Conservation (phyloP, 2,329 filamentous ascomycete species). For the Aspergillus viridinutans region DNA sequence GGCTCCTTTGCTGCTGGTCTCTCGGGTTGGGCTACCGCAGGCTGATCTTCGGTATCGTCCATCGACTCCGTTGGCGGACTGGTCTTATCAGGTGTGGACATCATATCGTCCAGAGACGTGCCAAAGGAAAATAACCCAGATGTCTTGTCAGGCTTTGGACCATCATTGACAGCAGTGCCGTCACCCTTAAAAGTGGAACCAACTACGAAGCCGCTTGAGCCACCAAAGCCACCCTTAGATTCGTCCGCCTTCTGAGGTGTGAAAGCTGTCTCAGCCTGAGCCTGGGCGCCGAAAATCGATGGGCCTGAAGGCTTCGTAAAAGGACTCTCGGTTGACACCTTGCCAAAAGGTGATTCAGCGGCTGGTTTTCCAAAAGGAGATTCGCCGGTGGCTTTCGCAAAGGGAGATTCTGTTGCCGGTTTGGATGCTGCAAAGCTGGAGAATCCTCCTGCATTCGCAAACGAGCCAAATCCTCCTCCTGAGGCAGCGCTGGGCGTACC, state of each 20-base stretch:
- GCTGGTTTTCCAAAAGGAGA: constrained; percentile 13
- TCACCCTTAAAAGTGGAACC: constrained; percentile 45
- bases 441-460: constrained; percentile 25
- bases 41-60: constrained; percentile 33
- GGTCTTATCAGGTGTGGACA: constrained; percentile 30
- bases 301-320: constrained; percentile 27
- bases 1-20: constrained; percentile 19
- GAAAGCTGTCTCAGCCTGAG: constrained; percentile 24
- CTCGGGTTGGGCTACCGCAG: constrained; percentile 14
- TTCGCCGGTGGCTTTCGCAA: constrained; percentile 21
- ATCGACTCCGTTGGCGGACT: constrained; percentile 34
- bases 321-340: constrained; percentile 17
- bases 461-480: constrained; percentile 34
- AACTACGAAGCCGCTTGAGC: constrained; percentile 35
- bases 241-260: constrained; percentile 22
- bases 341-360: constrained; percentile 20
- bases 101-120: constrained; percentile 36
- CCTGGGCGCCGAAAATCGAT: constrained; percentile 28
- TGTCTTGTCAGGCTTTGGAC: constrained; percentile 34
- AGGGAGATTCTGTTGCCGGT: constrained; percentile 23
- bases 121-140: constrained; percentile 37
- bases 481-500: constrained; percentile 14
- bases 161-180: constrained; percentile 36
- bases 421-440: constrained; percentile 21
- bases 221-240: constrained; percentile 28